Percentiles rank a stretch among this genome's conserved stretches.
These are phyloP conservation scores for Cercophora scortea DNA, from an alignment of 495 filamentous ascomycete species.

Conservation along the genomic window DNA sequence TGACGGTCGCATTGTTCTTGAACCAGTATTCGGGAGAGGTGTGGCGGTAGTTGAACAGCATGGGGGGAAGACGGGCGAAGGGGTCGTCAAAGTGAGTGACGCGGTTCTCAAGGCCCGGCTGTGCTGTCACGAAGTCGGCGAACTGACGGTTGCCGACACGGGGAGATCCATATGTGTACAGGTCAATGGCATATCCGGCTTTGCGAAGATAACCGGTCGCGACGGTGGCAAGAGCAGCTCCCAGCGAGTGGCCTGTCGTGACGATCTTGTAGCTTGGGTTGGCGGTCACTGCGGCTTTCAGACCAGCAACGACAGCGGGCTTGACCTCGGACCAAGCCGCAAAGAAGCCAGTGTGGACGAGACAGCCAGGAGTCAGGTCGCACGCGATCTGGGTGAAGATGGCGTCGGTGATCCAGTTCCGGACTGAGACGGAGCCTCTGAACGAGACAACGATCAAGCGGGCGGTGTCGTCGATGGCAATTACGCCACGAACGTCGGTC, in stretches of 20 bases:
- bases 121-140: slow-evolving; percentile 46
- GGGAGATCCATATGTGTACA: slow-evolving; percentile 61
- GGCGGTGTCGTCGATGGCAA: slow-evolving; percentile 58
- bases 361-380: slow-evolving; percentile 23
- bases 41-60: slow-evolving; percentile 49
- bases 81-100: slow-evolving; percentile 62
- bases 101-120: slow-evolving; percentile 46
- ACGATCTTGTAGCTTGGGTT: slow-evolving; percentile 47
- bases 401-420: slow-evolving; percentile 60
- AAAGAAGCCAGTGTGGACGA: slow-evolving; percentile 33
- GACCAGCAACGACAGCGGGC: slow-evolving; percentile 9
- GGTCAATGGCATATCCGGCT: slow-evolving; percentile 28
- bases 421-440: slow-evolving; percentile 54
- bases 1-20: slow-evolving; percentile 10
- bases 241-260: slow-evolving; percentile 61
- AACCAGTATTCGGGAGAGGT: slow-evolving; percentile 62
- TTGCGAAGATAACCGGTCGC: slow-evolving; percentile 52
- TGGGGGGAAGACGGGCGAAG: slow-evolving; percentile 56
- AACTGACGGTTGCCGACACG: slow-evolving; percentile 54
- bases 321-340: slow-evolving; percentile 27
- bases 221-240: slow-evolving; percentile 56
- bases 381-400: slow-evolving; percentile 24
- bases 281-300: slow-evolving; percentile 18
- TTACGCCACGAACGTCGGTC: slow-evolving; percentile 60
- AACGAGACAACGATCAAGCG: slow-evolving; percentile 59